These are phyloP conservation scores for Aspergillus novoparasiticus DNA, from an alignment of 2,329 filamentous ascomycete species.

Conservation along the genomic window DNA sequence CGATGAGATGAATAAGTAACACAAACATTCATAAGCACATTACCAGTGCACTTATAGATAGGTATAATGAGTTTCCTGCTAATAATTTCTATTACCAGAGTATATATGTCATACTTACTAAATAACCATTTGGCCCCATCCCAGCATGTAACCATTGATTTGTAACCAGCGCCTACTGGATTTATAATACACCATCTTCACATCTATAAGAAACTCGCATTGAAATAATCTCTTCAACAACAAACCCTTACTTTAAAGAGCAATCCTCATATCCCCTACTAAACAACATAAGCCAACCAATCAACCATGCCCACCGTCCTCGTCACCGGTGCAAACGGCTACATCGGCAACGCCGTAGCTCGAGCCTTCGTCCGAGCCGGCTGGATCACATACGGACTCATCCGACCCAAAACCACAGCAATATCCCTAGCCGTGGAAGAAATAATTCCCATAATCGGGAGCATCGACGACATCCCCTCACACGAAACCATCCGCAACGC, in stretches of 20 bases:
- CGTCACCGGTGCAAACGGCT: conserved; percentile 17
- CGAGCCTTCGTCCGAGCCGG: conserved; percentile 14
- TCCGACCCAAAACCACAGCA: not conserved
- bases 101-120: not conserved
- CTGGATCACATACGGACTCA: conserved; percentile 13
- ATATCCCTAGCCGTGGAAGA: conserved; percentile 9
- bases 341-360: conserved; percentile 17
- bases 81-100: not conserved
- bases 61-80: not conserved
- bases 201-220: not conserved
- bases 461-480: conserved; percentile 1
- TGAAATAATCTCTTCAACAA: not conserved
- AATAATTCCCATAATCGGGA: conserved; percentile 12
- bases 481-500: not conserved
- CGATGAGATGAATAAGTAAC: too few species aligned
- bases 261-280: not conserved
- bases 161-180: not conserved
- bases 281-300: not conserved
- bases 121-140: not conserved
- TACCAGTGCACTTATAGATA: not conserved
- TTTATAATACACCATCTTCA: not conserved
- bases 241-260: too few species aligned
- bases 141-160: not conserved
- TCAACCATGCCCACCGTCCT: conserved; percentile 5
- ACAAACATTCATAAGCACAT: not conserved